Evolutionary conservation across 192 early-diverging fungal genomes (phyloP).

Genomic region (Piromyces finnis): DNA sequence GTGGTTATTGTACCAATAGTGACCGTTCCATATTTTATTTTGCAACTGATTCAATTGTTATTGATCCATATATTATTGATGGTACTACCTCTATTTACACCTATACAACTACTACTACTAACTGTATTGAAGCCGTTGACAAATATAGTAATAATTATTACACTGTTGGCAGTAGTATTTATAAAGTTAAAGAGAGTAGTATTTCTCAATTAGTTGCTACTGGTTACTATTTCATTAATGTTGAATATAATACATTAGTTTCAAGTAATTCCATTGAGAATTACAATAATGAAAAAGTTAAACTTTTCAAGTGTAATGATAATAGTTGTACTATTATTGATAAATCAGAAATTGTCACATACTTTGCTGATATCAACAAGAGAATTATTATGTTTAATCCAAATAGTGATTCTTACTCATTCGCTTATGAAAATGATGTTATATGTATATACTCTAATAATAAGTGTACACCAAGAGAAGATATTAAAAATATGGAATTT

Average conservation of each 20-base stretch:
- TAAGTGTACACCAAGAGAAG: neutral
- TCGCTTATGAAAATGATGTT: neutral
- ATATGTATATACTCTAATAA: neutral
- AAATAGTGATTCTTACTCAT: neutral
- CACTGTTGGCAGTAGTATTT: neutral
- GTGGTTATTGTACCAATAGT: neutral
- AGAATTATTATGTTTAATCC: neutral
- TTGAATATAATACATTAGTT: neutral
- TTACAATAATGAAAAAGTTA: neutral
- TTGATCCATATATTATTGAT: neutral
- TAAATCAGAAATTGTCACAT: neutral
- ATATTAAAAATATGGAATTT: neutral
- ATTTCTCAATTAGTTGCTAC: neutral
- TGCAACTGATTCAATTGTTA: neutral
- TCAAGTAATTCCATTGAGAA: neutral
- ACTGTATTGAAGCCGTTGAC: neutral
- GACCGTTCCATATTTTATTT: neutral
- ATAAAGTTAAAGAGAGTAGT: neutral
- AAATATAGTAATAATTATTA: neutral
- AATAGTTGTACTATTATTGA: neutral
- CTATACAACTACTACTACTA: neutral
- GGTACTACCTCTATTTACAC: neutral
- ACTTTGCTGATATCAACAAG: neutral
- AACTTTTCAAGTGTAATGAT: neutral
- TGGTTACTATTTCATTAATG: neutral